Base-by-base conservation (phyloP, 176 grass and related monocot species). In the Hordeum vulgare region DNA sequence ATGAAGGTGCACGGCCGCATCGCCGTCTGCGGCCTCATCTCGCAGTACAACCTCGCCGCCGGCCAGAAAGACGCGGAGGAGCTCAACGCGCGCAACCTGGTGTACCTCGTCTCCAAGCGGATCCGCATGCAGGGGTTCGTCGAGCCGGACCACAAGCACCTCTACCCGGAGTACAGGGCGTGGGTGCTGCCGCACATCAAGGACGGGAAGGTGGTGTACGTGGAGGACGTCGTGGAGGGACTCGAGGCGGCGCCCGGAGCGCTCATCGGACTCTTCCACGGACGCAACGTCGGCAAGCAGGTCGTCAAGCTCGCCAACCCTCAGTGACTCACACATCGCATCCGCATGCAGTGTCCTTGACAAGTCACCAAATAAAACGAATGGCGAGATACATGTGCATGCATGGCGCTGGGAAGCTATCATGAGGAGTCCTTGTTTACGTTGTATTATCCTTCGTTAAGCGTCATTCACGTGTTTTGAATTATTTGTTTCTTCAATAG, bases 251-350 rank as follows among this genome's bases (percentile, higher is more conserved):
- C 91, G 20, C 89, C 87, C 17, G 24, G 8, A 17, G 91, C 94
- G 4, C 83, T 94, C 13, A 67, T 94, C 26, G 91, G 91, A 0
- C 89, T 97, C 51, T 97, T 88, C 41, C 67, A 78, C 2, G 94
- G 91, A 0, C 79, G 74, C 25, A 97, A 97, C 79, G 87, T 97
- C 15, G 89, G 91, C 1, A 97, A 94, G 77, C 94, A 94, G 67
- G 78, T 92, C 47, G 94, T 97, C 7, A 85, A 58, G 27, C 41
- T 97, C 57, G 63, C 84, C 14, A 47, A 2, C 49, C 49, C 49
- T 7, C 0, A 53, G 49, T 53, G 17, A 53, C 14, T 53, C 6
- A 51, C 5, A 17, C 14, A 49, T 49, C 40, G n/a, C n/a, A n/a
- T 3, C 1, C 3, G 41, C 41, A 42, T 12, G 3, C 11, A 42